These are phyloP conservation scores for Suillus weaverae DNA, from an alignment of 768 basidiomycete genomes.

Conservation along the genomic window DNA sequence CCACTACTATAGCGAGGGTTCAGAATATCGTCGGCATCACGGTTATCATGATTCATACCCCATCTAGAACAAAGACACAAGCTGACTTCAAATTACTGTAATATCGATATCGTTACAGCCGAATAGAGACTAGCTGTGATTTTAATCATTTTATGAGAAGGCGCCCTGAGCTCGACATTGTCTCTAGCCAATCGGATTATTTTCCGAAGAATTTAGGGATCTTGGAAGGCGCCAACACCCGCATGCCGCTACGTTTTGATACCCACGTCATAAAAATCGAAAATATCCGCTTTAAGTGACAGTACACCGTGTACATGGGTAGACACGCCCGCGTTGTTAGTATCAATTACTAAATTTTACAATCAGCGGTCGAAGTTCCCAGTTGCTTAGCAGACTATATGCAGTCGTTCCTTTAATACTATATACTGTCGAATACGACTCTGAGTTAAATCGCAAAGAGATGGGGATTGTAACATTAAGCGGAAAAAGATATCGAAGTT, in stretches of 20 bases:
- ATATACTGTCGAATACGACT: background rate
- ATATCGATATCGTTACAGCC: background rate
- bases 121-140: background rate
- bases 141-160: background rate
- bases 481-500: background rate
- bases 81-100: too few relatives aligned
- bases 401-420: background rate
- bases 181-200: background rate
- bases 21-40: background rate
- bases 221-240: background rate
- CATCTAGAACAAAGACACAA: background rate
- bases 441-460: background rate
- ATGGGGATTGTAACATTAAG: background rate
- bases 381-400: background rate
- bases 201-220: background rate
- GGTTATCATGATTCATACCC: too few relatives aligned
- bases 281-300: background rate
- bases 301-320: too few relatives aligned
- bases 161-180: background rate
- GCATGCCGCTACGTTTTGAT: too few relatives aligned
- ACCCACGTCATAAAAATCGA: too few relatives aligned
- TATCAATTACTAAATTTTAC: background rate
- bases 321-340: too few relatives aligned
- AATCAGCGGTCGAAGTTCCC: background rate
- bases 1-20: background rate